Evolutionary conservation across 495 filamentous ascomycete genomes (phyloP), one percentile per base, ranked within the genome.

Genomic region (Oidiodendron maius): DNA sequence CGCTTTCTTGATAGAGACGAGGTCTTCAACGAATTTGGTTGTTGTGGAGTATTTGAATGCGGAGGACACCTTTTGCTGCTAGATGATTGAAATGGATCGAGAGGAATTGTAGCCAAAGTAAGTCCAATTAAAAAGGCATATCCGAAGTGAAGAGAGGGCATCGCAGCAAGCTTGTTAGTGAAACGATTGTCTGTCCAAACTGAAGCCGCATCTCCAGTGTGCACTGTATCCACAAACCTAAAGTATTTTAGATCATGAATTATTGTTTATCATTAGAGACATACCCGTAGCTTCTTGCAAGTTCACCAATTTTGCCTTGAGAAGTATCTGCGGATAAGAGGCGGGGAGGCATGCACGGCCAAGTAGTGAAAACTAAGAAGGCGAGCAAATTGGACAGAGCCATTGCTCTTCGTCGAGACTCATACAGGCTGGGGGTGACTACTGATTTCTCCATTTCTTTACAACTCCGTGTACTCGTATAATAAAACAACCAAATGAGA

Each of bases 291-390:
- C 71, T 69, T 40, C 77, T 65, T 24, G 72, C 75, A 48, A 75
- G 44, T 4, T 72, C 63, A 25, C 66, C 76, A 15, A 66, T 64
- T 0, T 60, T 46, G 2, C 71, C 74, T 21, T 65, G 38, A 2
- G 67, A 66, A 34, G 63, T 61, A 26, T 71, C 59, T 37, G 80
- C 78, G 40, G 71, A 76, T 30, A 91, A 68, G 47, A 91, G 65
- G 11, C 86, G 75, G 17, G 86, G 86, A 1, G 86, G 86, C 86
- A 89, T 89, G 65, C 84, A 89, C 2, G 83, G 86, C 80, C 84
- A 89, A 18, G 82, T 56, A 0, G 83, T 86, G 63, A 89, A 89
- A 17, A 89, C 71, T 43, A 87, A 71, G 62, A 91, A 89, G 12
- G 86, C 86, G 38, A 88, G 64, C 13, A 89, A 71, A 55, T 89